Evolutionary conservation across 768 basidiomycete genomes (phyloP), one percentile per base, ranked within the genome.

Genomic region (Pluteus cervinus): DNA sequence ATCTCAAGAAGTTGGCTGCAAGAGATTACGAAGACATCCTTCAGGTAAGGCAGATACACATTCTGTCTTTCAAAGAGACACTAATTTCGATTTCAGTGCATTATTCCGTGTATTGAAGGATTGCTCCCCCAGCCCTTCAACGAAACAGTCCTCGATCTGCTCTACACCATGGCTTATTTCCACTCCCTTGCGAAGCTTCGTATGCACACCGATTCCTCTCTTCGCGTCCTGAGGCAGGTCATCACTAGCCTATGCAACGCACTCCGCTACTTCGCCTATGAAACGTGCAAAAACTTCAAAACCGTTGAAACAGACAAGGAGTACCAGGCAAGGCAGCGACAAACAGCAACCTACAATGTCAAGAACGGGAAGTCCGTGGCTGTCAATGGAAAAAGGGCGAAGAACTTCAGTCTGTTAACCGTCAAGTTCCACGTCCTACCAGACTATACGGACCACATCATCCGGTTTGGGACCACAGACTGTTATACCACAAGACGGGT

Each of bases 121-220:
- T 48, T 71, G 0, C 42, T 71, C 0, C 53, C 49, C 1, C 35
- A 46, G 0, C 39, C 40, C 0, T 51, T 64, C 21, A 52, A 66
- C 16, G 8, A 39, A 2, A 39, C 44, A 1, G 39, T 69, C 4
- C 42, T 55, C n/a, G 53, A 62, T 17, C 41, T 69, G 0, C 46
- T 71, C 1, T 71, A 59, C 42, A 30, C 38, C 7, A 38, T 60
- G 3, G 55, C 52, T 0, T 44, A 51, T n/a, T 68, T 64, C 66
- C 69, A 70, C 43, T 53, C 54, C 2, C 51, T 62, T 14, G 64
- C 62, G 1, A 71, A 71, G 41, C 51, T 69, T 2, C 54, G 58
- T 6, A 33, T 67, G 36, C 69, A 70, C 36, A 64, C 61, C 0
- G 54, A 63, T 6, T 16, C 41, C 1, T 58, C 65, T 3, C 42